Evolutionary conservation across 2,329 filamentous ascomycete genomes (phyloP), one percentile per base, ranked within the genome.

Genomic region (Phoma sp.): DNA sequence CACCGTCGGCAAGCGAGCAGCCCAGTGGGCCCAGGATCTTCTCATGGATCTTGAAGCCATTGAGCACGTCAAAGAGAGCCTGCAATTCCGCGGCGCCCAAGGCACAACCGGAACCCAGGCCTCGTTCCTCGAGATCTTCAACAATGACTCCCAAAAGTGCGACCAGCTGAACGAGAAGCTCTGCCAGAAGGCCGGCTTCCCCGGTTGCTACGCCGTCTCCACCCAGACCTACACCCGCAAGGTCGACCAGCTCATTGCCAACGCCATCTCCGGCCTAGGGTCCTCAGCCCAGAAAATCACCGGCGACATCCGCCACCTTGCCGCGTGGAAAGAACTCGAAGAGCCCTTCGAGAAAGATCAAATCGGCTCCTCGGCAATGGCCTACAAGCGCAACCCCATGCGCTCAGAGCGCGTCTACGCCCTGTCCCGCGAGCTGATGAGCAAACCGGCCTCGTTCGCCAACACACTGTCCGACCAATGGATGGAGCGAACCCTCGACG

Each of bases 341-440:
- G 90, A 93, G 80, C 91, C 90, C 0, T 91, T 92, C 65, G 90
- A 93, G 78, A 86, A 86, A 67, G 84, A 87, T 62, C 91, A 96
- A 77, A 74, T 74, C 29, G 72, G 72, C 36, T 67, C 62, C 3
- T 73, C 67, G 2, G 75, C 75, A 54, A 84, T 85, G 76, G 86
- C 87, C 3, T 89, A 88, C 79, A 89, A 89, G 79, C 82, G 85
- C 61, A 82, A 82, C 74, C 71, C 80, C 73, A 75, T 87, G 84
- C 75, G 82, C 69, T 84, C 80, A 9, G 86, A 88, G 72, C 81
- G 85, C 62, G 77, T 88, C 55, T 87, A 82, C 76, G 81, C 80
- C 12, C 78, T 88, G 2, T 83, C 82, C 41, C 80, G 86, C 45
- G 77, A 85, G 58, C 76, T 86, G 43, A 75, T 80, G 60, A 84